phyloP scores from a whole-genome alignment of 164 flowering plant genomes.

The Liriodendron chinense region DNA sequence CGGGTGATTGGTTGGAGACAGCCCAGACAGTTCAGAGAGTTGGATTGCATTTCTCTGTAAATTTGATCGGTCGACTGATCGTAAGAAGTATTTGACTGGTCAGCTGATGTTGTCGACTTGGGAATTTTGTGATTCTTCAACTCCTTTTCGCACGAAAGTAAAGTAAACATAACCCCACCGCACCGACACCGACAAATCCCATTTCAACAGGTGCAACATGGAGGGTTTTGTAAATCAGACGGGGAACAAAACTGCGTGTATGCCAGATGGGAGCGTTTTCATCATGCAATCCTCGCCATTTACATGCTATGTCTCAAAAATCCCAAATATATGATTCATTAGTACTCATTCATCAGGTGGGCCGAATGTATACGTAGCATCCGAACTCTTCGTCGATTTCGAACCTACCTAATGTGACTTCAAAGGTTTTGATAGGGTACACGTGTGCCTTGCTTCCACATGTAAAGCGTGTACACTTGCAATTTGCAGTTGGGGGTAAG shows the following conservation, averaged over 20 bases:
- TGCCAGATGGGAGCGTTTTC: background rate
- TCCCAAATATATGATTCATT: background rate
- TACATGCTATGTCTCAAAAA: background rate
- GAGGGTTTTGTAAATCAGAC: background rate
- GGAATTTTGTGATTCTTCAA: too few species aligned
- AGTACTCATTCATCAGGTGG: background rate
- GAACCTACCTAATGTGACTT: background rate
- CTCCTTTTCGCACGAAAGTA: too few species aligned
- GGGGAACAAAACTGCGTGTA: background rate
- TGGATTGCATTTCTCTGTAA: too few species aligned
- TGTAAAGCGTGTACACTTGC: too few species aligned
- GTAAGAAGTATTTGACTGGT: too few species aligned
- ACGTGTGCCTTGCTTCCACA: too few species aligned
- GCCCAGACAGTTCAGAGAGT: too few species aligned
- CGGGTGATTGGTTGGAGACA: too few species aligned
- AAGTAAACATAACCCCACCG: conserved; percentile 2
- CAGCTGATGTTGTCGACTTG: too few species aligned
- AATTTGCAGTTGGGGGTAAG: too few species aligned
- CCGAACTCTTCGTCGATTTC: background rate
- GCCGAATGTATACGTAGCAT: background rate
- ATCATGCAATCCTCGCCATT: background rate
- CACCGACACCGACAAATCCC: conserved; percentile 11
- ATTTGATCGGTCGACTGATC: too few species aligned
- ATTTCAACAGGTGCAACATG: background rate
- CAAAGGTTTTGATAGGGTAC: too few species aligned